Conservation (phyloP, 2,329 filamentous ascomycete genomes). For the Niveomyces coronatus region DNA sequence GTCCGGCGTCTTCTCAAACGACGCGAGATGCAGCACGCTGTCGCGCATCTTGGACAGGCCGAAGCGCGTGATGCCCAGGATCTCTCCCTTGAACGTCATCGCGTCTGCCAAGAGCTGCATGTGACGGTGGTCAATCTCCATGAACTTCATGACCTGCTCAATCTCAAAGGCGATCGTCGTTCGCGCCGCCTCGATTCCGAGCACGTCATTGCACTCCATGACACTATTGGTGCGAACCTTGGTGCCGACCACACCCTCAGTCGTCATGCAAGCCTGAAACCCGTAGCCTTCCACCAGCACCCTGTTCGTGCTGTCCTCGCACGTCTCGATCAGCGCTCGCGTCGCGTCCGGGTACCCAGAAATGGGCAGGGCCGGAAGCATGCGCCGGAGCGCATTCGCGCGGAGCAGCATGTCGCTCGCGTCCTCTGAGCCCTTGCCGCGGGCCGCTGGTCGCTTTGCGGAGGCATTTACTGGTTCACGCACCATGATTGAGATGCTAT, state of each 20-base stretch:
- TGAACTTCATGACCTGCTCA: constrained; percentile 75
- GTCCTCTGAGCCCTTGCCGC: constrained; percentile 34
- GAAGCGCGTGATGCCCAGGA: constrained; percentile 92
- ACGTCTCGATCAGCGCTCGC: constrained; percentile 81
- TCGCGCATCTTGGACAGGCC: constrained; percentile 95
- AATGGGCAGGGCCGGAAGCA: constrained; percentile 73
- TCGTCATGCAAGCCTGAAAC: constrained; percentile 80
- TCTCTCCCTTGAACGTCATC: constrained; percentile 98
- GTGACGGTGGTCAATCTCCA: constrained; percentile 94
- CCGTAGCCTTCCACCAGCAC: constrained; percentile 95
- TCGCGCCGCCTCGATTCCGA: constrained; percentile 91
- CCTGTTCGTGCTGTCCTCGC: constrained; percentile 55
- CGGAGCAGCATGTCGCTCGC: constrained; percentile 53
- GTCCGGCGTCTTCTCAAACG: constrained; percentile 96
- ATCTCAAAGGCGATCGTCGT: constrained; percentile 87
- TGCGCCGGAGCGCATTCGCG: constrained; percentile 75
- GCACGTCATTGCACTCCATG: constrained; percentile 76
- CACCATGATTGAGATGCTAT: constrained; percentile 65
- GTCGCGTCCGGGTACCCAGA: constrained; percentile 79
- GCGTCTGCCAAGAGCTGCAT: constrained; percentile 96
- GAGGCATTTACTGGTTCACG: constrained; percentile 42
- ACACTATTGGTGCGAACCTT: constrained; percentile 72
- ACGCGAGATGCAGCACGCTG: constrained; percentile 83
- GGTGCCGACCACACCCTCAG: constrained; percentile 76
- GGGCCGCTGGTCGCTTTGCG: constrained; percentile 35